Evolutionary conservation across 305 asterid genomes (phyloP).

Genomic region (Solanum aculeatissimum): DNA sequence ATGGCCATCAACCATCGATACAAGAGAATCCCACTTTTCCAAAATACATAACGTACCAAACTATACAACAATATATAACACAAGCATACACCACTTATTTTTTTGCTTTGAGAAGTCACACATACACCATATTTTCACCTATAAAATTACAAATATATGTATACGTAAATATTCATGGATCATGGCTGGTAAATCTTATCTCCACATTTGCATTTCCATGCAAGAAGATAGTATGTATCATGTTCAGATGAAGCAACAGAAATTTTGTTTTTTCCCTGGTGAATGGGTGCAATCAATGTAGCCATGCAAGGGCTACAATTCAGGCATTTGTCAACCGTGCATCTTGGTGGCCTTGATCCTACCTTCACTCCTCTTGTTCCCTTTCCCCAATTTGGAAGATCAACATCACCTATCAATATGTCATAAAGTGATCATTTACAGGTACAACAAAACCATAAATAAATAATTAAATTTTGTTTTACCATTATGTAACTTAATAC

Average conservation of each 20-base stretch:
- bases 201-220: slow-evolving; percentile 12
- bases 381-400: not conserved
- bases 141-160: not conserved
- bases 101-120: not conserved
- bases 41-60: not conserved
- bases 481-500: not conserved
- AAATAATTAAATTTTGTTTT: not conserved
- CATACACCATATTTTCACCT: not conserved
- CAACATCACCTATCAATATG: not conserved
- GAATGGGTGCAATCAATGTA: not conserved
- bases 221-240: slow-evolving; percentile 4
- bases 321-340: not conserved
- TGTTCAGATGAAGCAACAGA: not conserved
- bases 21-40: not conserved
- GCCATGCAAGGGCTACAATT: slow-evolving; percentile 8
- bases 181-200: slow-evolving; percentile 6
- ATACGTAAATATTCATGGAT: not conserved
- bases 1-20: too few relatives aligned
- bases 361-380: not conserved
- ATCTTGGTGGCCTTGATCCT: slow-evolving; percentile 13
- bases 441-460: not conserved
- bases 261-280: not conserved
- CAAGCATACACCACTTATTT: not conserved
- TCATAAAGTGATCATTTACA: not conserved
- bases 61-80: not conserved